Conservation (phyloP, 1,139 yeast species). For the Zhuliangozyma parablackwelliae region DNA sequence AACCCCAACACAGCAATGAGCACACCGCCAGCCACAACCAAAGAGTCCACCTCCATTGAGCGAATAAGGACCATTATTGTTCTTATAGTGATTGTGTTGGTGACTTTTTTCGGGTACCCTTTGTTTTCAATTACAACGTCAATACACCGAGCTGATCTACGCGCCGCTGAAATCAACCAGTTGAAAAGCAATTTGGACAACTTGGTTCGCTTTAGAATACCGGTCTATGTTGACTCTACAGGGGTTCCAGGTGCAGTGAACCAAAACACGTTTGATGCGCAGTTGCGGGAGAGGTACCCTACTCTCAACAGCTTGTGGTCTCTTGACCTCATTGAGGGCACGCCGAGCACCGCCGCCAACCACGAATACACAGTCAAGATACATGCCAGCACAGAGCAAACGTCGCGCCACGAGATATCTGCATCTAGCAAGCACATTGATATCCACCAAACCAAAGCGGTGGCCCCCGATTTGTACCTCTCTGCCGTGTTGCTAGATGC, state of each 20-base stretch:
- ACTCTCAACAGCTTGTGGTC: constrained; percentile 21
- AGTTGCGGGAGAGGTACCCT: constrained; percentile 19
- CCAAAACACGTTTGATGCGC: constrained; percentile 28
- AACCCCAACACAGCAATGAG: not conserved
- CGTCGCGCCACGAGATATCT: constrained; percentile 9
- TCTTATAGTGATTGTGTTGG: constrained; percentile 33
- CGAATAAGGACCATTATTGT: constrained; percentile 10
- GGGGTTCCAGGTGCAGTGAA: constrained; percentile 17
- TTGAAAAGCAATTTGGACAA: constrained; percentile 24
- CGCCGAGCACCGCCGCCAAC: too few species aligned
- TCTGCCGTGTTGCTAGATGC: constrained; percentile 29
- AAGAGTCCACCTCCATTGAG: constrained; percentile 4
- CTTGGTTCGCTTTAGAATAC: constrained; percentile 46
- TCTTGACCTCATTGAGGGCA: constrained; percentile 17
- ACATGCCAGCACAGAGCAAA: constrained; percentile 8
- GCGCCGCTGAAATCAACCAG: constrained; percentile 47
- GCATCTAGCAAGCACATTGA: not conserved
- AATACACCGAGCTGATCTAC: constrained; percentile 72
- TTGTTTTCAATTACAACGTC: constrained; percentile 68
- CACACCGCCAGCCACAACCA: constrained; percentile 1
- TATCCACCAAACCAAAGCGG: constrained; percentile 12
- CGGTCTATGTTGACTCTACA: constrained; percentile 51
- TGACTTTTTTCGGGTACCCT: constrained; percentile 58
- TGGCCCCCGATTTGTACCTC: constrained; percentile 29
- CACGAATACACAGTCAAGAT: constrained; percentile 22